Evolutionary conservation across 805 yeast genomes (phyloP), one percentile per base, ranked within the genome.

Genomic region (Cyberlindnera americana): DNA sequence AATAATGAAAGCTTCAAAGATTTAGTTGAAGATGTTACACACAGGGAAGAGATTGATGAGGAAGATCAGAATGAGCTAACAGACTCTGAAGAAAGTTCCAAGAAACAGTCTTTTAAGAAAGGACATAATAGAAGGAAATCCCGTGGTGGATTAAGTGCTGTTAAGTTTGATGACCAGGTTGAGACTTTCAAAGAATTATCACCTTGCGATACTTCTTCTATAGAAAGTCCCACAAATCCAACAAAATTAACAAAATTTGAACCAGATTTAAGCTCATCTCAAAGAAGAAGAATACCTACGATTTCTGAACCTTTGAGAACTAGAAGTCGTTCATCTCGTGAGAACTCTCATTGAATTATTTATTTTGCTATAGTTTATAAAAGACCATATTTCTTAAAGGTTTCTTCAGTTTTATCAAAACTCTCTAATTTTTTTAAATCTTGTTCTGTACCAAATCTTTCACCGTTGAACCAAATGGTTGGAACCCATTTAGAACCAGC

Each of bases 401-500:
- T 41, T 19, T 41, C 49, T 25, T 55, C 55, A n/a, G 55, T 46
- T 42, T 43, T 29, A 33, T 53, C 60, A 4, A 44, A 21, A 33
- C 53, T 48, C 37, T 49, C 54, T 33, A 54, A 46, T 26, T 28
- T 30, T 43, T 67, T 66, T 45, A 77, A 59, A 33, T 71, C 70
- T 40, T 60, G 61, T 47, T 79, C 85, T 16, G 75, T 74, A 26
- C 86, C 87, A 52, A 78, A 74, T 45, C 62, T 68, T 48, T 73
- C 60, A 18, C 83, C 82, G 34, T 75, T 69, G 57, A 78, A 70
- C 59, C 78, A 82, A 10, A 81, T 70, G 13, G 83, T 75, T 14
- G 89, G 89, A 19, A 82, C 87, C 75, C 87, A 79, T 48, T 73
- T 77, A 50, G 76, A 70, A 8, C 81, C 81, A 5, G 81, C 66